Percentiles rank a stretch among this genome's conserved stretches.
Conservation (phyloP, 2,329 filamentous ascomycete genomes). For the Apiospora kogelbergensis region DNA sequence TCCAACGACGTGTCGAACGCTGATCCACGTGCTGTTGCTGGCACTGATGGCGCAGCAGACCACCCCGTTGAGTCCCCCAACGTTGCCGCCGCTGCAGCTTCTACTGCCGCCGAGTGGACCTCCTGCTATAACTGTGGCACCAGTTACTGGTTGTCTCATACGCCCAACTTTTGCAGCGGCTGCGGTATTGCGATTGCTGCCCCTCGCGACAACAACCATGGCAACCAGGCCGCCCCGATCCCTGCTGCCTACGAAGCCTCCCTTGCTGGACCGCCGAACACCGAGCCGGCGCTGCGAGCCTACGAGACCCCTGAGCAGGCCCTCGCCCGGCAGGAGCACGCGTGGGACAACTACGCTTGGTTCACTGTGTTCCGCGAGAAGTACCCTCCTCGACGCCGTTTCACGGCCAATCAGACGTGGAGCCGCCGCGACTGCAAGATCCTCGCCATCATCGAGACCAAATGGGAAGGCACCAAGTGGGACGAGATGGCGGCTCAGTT, state of each 20-base stretch:
- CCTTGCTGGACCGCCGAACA: too few species aligned
- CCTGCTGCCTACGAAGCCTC: not conserved
- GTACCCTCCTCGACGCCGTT: slow-evolving; percentile 21
- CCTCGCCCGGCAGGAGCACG: not conserved
- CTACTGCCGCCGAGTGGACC: too few species aligned
- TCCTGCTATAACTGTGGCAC: too few species aligned
- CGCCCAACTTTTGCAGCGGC: too few species aligned
- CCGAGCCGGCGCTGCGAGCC: too few species aligned
- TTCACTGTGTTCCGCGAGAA: slow-evolving; percentile 11
- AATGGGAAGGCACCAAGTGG: slow-evolving; percentile 26
- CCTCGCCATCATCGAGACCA: slow-evolving; percentile 26
- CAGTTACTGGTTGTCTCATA: too few species aligned
- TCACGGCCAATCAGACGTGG: slow-evolving; percentile 22
- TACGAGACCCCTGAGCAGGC: too few species aligned
- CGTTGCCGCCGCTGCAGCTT: too few species aligned
- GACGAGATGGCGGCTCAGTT: slow-evolving; percentile 27
- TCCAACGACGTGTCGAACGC: not conserved
- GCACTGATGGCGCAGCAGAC: too few species aligned
- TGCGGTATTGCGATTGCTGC: not conserved
- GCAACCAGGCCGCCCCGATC: not conserved
- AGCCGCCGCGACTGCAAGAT: slow-evolving; percentile 25
- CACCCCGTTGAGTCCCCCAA: too few species aligned
- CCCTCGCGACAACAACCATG: not conserved
- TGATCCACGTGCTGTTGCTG: too few species aligned
- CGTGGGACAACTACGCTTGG: not conserved